Conservation (phyloP, 140 eudicot genomes). For the Ambrosia hybrid region DNA sequence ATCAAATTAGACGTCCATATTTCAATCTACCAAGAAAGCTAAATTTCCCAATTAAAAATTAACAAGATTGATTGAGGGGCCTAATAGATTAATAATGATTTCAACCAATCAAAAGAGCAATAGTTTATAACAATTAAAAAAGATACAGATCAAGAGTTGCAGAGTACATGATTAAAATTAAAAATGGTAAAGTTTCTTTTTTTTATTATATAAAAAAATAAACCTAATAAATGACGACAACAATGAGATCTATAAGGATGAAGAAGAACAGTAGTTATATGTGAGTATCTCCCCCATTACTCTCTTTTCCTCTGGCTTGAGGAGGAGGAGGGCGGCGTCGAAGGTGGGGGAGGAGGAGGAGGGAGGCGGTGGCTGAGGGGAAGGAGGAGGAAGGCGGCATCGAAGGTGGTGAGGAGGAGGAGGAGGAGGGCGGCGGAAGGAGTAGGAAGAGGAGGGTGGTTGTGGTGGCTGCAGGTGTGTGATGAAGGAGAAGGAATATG, state of each 20-base stretch:
- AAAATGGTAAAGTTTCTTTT: background rate
- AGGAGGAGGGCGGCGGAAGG: too few species aligned
- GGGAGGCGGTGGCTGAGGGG: too few species aligned
- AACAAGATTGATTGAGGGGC: slow-evolving; percentile 15
- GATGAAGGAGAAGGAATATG: too few species aligned
- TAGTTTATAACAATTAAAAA: slow-evolving; percentile 13
- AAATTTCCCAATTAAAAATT: slow-evolving; percentile 15
- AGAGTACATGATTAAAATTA: background rate
- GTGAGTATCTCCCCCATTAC: slow-evolving; percentile 59
- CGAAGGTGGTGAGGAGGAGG: too few species aligned
- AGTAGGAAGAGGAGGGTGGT: too few species aligned
- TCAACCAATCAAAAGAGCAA: slow-evolving; percentile 16
- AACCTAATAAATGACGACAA: slow-evolving; percentile 70
- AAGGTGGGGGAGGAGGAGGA: too few species aligned
- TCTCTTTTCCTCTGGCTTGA: background rate
- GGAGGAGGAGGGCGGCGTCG: too few species aligned
- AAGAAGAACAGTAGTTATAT: slow-evolving; percentile 73
- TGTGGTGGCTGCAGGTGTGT: too few species aligned
- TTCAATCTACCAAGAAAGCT: slow-evolving; percentile 26
- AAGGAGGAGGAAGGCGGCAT: too few species aligned
- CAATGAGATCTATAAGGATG: slow-evolving; percentile 54
- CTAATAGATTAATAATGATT: background rate
- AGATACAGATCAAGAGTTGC: slow-evolving; percentile 21
- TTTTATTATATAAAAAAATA: background rate
- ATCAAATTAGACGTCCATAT: background rate